A percentile compares a stretch with the other conserved stretches of the same genome.
These are phyloP conservation scores for Metschnikowia drakensbergensis DNA, from an alignment of 805 yeast species.

Conservation along the genomic window DNA sequence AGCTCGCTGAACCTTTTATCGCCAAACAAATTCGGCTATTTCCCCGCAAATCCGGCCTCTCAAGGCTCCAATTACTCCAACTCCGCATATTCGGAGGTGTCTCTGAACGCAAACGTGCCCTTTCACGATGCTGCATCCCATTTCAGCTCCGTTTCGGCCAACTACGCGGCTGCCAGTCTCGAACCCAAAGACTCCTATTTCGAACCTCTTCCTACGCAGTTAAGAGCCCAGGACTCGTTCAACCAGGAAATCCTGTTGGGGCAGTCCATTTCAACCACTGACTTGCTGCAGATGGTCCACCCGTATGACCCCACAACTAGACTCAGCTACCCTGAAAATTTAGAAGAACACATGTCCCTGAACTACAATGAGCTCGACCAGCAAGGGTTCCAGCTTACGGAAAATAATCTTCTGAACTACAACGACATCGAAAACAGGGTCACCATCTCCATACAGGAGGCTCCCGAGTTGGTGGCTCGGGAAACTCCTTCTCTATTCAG, in stretches of 20 bases:
- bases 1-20: conserved; percentile 17
- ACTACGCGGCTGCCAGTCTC: neutral
- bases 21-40: conserved; percentile 11
- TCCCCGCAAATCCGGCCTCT: conserved; percentile 9
- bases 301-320: neutral
- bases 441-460: conserved; percentile 21
- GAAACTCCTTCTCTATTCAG: conserved; percentile 56
- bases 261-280: conserved; percentile 35
- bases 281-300: conserved; percentile 19
- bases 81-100: conserved; percentile 29
- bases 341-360: neutral
- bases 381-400: conserved; percentile 13
- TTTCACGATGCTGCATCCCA: conserved; percentile 36
- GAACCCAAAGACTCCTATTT: conserved; percentile 1
- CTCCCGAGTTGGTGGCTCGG: conserved; percentile 31
- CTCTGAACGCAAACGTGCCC: conserved; percentile 37
- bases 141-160: conserved; percentile 16
- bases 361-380: neutral
- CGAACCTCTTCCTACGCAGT: conserved; percentile 1
- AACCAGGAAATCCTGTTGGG: conserved; percentile 38
- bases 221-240: conserved; percentile 19
- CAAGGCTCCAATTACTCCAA: conserved; percentile 20
- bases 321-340: too few relatives aligned
- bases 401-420: conserved; percentile 17
- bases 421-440: conserved; percentile 14